Evolutionary conservation across 768 basidiomycete genomes (phyloP).

Genomic region (Rhizopogon roseolus): DNA sequence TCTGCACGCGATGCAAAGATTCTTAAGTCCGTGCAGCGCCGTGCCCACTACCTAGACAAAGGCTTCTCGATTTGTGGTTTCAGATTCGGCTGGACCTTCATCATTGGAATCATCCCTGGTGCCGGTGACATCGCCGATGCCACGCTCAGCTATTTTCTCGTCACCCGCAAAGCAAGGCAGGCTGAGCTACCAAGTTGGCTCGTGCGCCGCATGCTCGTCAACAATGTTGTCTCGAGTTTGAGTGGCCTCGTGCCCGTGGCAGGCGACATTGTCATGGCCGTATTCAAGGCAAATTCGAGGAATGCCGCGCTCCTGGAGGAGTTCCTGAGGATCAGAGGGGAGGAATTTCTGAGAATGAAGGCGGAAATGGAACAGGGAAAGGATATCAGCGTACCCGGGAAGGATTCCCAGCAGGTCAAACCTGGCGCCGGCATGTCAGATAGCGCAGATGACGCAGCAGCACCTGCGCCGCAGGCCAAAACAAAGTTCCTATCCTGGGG

Average conservation of each 20-base stretch:
- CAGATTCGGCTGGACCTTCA: conserved; percentile 82
- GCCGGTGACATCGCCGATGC: conserved; percentile 64
- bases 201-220: conserved; percentile 64
- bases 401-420: conserved; percentile 40
- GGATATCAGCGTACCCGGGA: conserved; percentile 19
- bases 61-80: conserved; percentile 77
- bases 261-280: conserved; percentile 73
- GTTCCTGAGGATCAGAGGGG: conserved; percentile 73
- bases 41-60: conserved; percentile 87
- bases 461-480: conserved; percentile 19
- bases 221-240: conserved; percentile 64
- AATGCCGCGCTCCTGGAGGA: conserved; percentile 87
- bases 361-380: conserved; percentile 27
- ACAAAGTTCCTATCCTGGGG: conserved; percentile 6
- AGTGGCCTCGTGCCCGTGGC: conserved; percentile 67
- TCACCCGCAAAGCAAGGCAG: conserved; percentile 69
- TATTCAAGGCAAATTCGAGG: conserved; percentile 84
- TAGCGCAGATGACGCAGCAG: conserved; percentile 30
- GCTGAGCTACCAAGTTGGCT: conserved; percentile 73
- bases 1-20: conserved; percentile 72
- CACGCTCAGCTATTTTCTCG: conserved; percentile 66
- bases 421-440: conserved; percentile 48
- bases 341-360: conserved; percentile 57
- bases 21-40: conserved; percentile 64
- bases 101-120: conserved; percentile 71